These are phyloP conservation scores for Aspergillus intermedius DNA, from an alignment of 2,329 filamentous ascomycete genomes.

Conservation along the genomic window DNA sequence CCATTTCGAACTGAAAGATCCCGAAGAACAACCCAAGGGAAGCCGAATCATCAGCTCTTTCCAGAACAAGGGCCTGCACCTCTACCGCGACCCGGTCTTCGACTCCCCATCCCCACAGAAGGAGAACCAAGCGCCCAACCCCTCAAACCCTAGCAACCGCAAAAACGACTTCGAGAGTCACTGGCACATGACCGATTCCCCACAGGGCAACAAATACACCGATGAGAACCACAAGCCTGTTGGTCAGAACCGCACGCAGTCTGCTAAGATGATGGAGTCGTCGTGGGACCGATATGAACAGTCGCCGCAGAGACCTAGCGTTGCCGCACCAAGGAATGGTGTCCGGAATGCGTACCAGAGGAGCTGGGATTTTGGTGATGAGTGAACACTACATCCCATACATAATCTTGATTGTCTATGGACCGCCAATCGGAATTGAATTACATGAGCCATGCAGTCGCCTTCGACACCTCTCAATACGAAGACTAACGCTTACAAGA, in stretches of 20 bases:
- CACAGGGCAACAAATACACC: slow-evolving; percentile 25
- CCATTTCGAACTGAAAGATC: slow-evolving; percentile 80
- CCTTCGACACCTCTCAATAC: no score
- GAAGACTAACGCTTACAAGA: no score
- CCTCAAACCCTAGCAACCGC: slow-evolving; percentile 56
- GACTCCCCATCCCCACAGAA: slow-evolving; percentile 42
- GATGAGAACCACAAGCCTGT: slow-evolving; percentile 40
- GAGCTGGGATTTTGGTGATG: slow-evolving; percentile 35
- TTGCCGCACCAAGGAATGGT: slow-evolving; percentile 18
- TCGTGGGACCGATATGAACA: slow-evolving; percentile 42
- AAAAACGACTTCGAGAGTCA: slow-evolving; percentile 71
- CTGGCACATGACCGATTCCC: slow-evolving; percentile 64
- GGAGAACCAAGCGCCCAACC: slow-evolving; percentile 47
- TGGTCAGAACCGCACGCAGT: slow-evolving; percentile 59
- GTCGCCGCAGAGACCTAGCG: slow-evolving; percentile 25
- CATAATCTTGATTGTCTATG: no score
- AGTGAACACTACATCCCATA: neutral
- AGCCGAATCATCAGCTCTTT: slow-evolving; percentile 40
- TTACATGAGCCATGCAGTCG: no score
- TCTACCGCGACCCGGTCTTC: slow-evolving; percentile 71
- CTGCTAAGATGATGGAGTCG: slow-evolving; percentile 65
- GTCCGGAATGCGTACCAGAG: slow-evolving; percentile 26
- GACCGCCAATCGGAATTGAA: no score
- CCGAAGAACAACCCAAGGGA: slow-evolving; percentile 49
- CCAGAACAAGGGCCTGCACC: slow-evolving; percentile 60